phyloP scores from a whole-genome alignment of 441 rosid genomes.

The Erysimum pusillum region DNA sequence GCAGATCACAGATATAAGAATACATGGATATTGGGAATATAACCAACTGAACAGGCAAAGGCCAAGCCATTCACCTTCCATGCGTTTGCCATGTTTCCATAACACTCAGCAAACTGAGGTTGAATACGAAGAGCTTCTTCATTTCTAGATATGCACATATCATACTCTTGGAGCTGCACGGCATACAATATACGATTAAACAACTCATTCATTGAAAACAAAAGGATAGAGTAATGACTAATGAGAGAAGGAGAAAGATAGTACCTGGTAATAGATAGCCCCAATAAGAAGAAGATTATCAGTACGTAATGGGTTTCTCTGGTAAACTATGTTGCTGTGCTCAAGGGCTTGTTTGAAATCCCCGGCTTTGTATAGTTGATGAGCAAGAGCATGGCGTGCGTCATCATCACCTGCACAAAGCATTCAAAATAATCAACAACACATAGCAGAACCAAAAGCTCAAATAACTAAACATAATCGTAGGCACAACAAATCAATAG shows the following conservation, averaged over 20 bases:
- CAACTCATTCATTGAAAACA: neutral
- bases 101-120: constrained; percentile 98
- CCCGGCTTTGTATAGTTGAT: constrained; percentile 87
- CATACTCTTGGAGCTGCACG: constrained; percentile 89
- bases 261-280: constrained; percentile 96
- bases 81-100: constrained; percentile 99
- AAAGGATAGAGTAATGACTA: neutral
- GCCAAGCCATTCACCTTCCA: constrained; percentile 75
- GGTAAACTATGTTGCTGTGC: constrained; percentile 83
- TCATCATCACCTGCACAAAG: constrained; percentile 80
- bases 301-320: constrained; percentile 79
- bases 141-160: constrained; percentile 93
- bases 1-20: constrained; percentile 33
- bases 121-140: constrained; percentile 96
- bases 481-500: constrained; percentile 3
- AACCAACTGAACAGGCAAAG: constrained; percentile 29
- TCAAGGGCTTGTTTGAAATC: constrained; percentile 86
- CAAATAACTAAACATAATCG: neutral
- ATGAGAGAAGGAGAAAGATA: neutral
- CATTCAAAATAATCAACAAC: constrained; percentile 23
- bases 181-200: constrained; percentile 19
- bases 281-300: constrained; percentile 98
- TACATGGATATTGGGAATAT: neutral
- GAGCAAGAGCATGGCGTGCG: constrained; percentile 75
- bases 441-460: constrained; percentile 4